phyloP scores from a whole-genome alignment of 2,329 filamentous ascomycete genomes.

The Trichophyton simii region DNA sequence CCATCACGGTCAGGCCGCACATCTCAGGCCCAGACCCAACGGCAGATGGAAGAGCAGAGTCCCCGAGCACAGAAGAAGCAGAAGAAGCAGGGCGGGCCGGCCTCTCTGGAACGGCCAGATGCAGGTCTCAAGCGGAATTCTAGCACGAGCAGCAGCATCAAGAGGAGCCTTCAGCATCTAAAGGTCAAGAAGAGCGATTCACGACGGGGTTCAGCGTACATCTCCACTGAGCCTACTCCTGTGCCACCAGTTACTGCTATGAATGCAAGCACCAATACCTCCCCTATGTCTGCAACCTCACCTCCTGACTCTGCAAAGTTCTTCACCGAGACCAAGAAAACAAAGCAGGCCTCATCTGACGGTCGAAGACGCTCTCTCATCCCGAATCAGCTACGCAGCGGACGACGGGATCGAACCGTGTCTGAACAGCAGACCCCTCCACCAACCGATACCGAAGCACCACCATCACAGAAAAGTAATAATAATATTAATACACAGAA shows the following conservation, averaged over 20 bases:
- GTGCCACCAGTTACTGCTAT: neutral
- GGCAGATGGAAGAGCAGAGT: neutral
- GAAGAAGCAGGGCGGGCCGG: constrained; percentile 5
- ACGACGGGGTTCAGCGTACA: constrained; percentile 7
- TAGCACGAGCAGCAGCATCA: constrained; percentile 6
- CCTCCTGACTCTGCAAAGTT: neutral
- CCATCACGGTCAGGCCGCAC: neutral
- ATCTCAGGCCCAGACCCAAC: neutral
- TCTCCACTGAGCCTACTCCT: neutral
- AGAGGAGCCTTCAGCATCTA: constrained; percentile 6
- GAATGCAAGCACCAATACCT: neutral
- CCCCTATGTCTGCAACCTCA: neutral
- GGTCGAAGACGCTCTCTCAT: neutral
- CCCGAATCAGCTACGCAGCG: neutral
- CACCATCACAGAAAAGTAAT: neutral
- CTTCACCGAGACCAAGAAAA: neutral
- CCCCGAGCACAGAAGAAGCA: constrained; percentile 5
- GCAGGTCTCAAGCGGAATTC: neutral
- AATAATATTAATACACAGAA: neutral
- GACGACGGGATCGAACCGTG: neutral
- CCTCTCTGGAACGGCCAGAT: neutral
- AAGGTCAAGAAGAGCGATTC: constrained; percentile 8
- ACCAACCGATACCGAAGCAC: neutral
- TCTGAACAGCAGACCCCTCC: neutral
- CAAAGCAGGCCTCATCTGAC: neutral